These are phyloP conservation scores for Neurospora sp. DNA, from an alignment of 495 filamentous ascomycete species.

Conservation along the genomic window DNA sequence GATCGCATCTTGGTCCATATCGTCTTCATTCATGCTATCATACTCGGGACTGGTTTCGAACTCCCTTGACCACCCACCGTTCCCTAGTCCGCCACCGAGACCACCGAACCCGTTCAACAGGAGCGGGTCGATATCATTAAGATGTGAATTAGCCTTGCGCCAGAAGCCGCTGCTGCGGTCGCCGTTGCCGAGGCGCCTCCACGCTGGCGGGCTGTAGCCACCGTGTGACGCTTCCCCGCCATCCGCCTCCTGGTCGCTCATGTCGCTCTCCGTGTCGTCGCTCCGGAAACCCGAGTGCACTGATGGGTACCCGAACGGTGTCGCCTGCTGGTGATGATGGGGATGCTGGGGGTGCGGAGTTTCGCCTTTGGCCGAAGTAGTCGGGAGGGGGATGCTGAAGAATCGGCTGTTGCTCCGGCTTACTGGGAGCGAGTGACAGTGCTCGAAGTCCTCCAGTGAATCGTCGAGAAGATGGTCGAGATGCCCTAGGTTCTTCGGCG, in stretches of 20 bases:
- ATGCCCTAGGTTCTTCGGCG: conserved; percentile 40
- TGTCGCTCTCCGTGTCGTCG: conserved; percentile 27
- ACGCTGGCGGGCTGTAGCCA: conserved; percentile 48
- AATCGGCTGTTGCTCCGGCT: background rate
- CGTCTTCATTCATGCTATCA: conserved; percentile 23
- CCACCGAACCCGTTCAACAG: conserved; percentile 16
- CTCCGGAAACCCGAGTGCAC: conserved; percentile 70
- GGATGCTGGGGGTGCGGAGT: conserved; percentile 11
- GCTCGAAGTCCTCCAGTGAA: conserved; percentile 69
- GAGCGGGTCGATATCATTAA: conserved; percentile 17
- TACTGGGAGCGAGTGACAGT: conserved; percentile 9
- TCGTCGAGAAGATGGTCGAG: conserved; percentile 60
- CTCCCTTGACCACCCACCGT: conserved; percentile 10
- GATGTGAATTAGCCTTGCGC: conserved; percentile 25
- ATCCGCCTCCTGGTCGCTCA: conserved; percentile 21
- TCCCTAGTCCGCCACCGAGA: background rate
- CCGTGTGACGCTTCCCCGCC: conserved; percentile 25
- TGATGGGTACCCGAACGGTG: conserved; percentile 54
- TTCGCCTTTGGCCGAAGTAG: background rate
- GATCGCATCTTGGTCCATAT: conserved; percentile 19
- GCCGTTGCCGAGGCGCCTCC: conserved; percentile 43
- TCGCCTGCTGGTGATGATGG: conserved; percentile 10
- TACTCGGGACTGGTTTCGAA: conserved; percentile 19
- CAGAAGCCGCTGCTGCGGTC: conserved; percentile 47
- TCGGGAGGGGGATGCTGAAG: background rate